These are phyloP conservation scores for Metschnikowia bowlesiae DNA, from an alignment of 805 yeast genomes.

Conservation along the genomic window DNA sequence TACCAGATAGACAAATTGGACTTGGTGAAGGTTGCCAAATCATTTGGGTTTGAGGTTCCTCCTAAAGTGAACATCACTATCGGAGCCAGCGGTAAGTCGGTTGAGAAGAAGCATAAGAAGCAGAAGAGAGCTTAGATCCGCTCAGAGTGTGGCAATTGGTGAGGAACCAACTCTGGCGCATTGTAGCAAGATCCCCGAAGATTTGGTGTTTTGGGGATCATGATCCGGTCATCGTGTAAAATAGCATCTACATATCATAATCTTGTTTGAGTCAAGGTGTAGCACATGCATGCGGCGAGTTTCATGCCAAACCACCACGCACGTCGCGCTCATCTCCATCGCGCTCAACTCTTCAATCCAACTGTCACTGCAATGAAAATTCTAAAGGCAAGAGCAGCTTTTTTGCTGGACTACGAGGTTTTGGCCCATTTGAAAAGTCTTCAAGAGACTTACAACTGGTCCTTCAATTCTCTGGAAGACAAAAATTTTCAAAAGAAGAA, in stretches of 20 bases:
- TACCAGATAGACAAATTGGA: slow-evolving; percentile 95
- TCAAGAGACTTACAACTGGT: slow-evolving; percentile 46
- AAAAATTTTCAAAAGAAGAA: slow-evolving; percentile 21
- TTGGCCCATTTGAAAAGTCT: slow-evolving; percentile 47
- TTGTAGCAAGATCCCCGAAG: neutral
- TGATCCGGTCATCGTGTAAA: slow-evolving; percentile 9
- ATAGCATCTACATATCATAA: slow-evolving; percentile 7
- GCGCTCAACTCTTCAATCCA: neutral
- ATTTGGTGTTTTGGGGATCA: neutral
- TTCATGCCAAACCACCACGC: neutral
- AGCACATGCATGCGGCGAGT: neutral
- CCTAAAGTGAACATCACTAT: slow-evolving; percentile 96
- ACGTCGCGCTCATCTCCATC: slow-evolving; percentile 1
- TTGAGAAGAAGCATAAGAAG: slow-evolving; percentile 45
- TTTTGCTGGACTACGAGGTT: slow-evolving; percentile 66
- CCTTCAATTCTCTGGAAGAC: slow-evolving; percentile 32
- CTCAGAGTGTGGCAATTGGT: neutral
- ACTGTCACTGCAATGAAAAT: slow-evolving; percentile 33
- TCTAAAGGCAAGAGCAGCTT: slow-evolving; percentile 48
- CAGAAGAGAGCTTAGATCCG: slow-evolving; percentile 28
- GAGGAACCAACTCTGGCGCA: neutral
- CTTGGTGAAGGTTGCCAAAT: slow-evolving; percentile 88
- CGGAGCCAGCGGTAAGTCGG: slow-evolving; percentile 81
- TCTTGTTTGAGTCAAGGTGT: neutral
- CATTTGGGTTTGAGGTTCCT: slow-evolving; percentile 92